phyloP scores from a whole-genome alignment of 1,139 yeast species.

The Diutina catenulata region DNA sequence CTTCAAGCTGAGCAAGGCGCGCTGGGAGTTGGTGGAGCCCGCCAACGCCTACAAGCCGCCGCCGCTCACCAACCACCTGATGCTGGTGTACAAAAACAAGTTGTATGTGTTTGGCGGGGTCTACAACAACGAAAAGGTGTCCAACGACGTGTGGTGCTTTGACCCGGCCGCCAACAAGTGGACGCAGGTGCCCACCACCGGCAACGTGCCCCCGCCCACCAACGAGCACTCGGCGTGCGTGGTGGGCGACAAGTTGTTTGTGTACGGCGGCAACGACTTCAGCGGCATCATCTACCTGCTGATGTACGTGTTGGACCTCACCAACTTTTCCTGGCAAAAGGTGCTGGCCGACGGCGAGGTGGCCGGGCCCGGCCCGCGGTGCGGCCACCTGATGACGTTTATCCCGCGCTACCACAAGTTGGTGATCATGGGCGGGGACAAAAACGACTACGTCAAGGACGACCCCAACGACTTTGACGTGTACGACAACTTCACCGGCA shows the following conservation, averaged over 20 bases:
- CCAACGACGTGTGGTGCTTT: constrained; percentile 72
- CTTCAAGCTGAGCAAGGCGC: constrained; percentile 73
- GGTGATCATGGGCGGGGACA: constrained; percentile 87
- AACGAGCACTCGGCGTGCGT: constrained; percentile 87
- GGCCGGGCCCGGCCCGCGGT: constrained; percentile 66
- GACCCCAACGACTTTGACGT: constrained; percentile 29
- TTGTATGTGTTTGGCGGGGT: constrained; percentile 89
- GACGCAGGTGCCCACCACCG: constrained; percentile 41
- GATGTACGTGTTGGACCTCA: constrained; percentile 66
- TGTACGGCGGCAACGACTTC: constrained; percentile 83
- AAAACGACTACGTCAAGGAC: constrained; percentile 40
- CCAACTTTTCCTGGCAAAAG: constrained; percentile 62
- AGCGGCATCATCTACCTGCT: constrained; percentile 62
- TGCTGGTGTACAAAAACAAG: constrained; percentile 69
- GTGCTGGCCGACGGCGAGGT: constrained; percentile 31
- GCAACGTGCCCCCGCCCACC: constrained; percentile 70
- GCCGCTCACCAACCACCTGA: constrained; percentile 84
- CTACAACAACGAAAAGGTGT: constrained; percentile 65
- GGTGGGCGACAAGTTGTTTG: constrained; percentile 68
- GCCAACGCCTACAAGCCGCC: constrained; percentile 56
- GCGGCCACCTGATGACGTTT: constrained; percentile 89
- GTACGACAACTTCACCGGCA: constrained; percentile 41
- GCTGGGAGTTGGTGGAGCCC: constrained; percentile 70
- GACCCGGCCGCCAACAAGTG: constrained; percentile 63
- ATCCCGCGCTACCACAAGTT: constrained; percentile 54